Percentiles rank a stretch among this genome's conserved stretches.
These are phyloP conservation scores for Ophiognomonia clavigignenti-juglandacearum DNA, from an alignment of 2,329 filamentous ascomycete genomes.

Conservation along the genomic window DNA sequence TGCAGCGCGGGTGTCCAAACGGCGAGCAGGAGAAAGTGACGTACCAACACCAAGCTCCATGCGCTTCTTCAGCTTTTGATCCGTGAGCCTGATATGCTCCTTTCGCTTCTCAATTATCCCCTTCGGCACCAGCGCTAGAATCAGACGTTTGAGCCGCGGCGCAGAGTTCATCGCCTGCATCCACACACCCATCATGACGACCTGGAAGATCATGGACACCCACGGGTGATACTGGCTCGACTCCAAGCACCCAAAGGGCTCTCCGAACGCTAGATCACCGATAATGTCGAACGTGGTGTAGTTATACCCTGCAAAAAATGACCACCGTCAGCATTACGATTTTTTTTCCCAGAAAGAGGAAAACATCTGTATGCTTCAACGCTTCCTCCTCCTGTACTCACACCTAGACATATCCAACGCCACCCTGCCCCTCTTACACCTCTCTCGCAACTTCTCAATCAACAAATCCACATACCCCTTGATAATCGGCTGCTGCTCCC, in stretches of 20 bases:
- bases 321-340: not conserved
- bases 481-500: slow-evolving; percentile 13
- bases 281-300: too few species aligned
- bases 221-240: slow-evolving; percentile 10
- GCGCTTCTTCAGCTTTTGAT: slow-evolving; percentile 11
- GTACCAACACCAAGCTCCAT: slow-evolving; percentile 5
- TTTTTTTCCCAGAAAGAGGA: not conserved
- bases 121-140: slow-evolving; percentile 1
- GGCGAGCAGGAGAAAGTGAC: too few species aligned
- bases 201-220: slow-evolving; percentile 14
- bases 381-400: not conserved
- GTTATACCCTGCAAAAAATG: slow-evolving; percentile 8
- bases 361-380: too few species aligned
- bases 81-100: slow-evolving; percentile 8
- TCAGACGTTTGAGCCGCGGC: not conserved
- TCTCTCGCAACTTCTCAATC: slow-evolving; percentile 1
- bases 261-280: slow-evolving; percentile 14
- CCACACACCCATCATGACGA: slow-evolving; percentile 4
- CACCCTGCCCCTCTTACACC: not conserved
- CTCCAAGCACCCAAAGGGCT: slow-evolving; percentile 13
- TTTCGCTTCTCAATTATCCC: not conserved
- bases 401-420: slow-evolving; percentile 5
- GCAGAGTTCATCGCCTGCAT: not conserved
- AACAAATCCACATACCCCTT: slow-evolving; percentile 10
- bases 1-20: too few species aligned